Conservation (phyloP, 345 rosid species). For the Corchorus capsularis region DNA sequence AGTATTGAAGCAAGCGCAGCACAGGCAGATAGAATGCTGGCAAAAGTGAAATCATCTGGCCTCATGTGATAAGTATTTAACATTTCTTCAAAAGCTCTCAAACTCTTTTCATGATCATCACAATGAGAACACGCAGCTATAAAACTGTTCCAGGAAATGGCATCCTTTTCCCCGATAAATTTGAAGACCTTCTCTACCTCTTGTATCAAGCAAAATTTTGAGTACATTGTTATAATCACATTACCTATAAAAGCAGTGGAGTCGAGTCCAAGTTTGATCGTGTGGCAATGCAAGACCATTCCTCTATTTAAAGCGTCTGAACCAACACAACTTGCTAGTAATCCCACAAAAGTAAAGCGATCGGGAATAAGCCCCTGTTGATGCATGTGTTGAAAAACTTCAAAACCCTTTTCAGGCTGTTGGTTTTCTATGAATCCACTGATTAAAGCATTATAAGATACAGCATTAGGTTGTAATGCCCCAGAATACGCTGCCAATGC, state of each 20-base stretch:
- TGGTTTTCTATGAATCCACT: conserved; percentile 56
- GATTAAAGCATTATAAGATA: conserved; percentile 57
- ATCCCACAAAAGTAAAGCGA: conserved; percentile 47
- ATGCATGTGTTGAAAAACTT: conserved; percentile 43
- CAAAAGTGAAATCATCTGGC: conserved; percentile 55
- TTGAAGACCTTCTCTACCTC: conserved; percentile 47
- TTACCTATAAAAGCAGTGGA: conserved; percentile 49
- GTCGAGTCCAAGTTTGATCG: conserved; percentile 47
- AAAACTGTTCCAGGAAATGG: conserved; percentile 57
- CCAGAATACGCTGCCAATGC: conserved; percentile 36
- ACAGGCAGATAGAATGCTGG: conserved; percentile 52
- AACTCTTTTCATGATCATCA: conserved; percentile 44
- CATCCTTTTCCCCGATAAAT: conserved; percentile 45
- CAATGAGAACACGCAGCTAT: conserved; percentile 49
- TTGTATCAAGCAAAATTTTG: conserved; percentile 37
- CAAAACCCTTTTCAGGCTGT: conserved; percentile 40
- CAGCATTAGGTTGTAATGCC: conserved; percentile 38
- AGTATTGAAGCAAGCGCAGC: conserved; percentile 50
- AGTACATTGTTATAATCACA: conserved; percentile 54
- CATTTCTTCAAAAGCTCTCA: conserved; percentile 47
- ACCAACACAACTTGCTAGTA: conserved; percentile 36
- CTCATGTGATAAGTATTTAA: conserved; percentile 15
- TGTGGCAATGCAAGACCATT: conserved; percentile 43
- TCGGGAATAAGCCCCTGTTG: conserved; percentile 45
- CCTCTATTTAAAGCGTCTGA: conserved; percentile 34